Evolutionary conservation across 169 alveolate species (phyloP), one percentile per base, ranked within the genome.

Genomic region (Cryptosporidium felis): DNA sequence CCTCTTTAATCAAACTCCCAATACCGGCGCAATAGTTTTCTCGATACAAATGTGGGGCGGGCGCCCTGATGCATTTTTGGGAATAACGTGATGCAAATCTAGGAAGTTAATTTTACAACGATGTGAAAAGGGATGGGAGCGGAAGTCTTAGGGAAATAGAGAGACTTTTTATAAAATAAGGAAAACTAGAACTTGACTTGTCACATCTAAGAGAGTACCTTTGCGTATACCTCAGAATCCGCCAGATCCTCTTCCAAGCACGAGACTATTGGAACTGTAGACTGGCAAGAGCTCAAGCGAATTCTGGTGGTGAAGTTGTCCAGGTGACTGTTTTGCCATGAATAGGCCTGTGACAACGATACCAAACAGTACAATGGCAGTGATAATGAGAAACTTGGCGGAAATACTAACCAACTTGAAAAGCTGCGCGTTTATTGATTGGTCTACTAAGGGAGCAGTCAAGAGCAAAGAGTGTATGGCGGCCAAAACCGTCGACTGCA

Each of bases 391-490:
- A 4, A 61, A 61, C 26, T 61, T 61, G 18, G n/a, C 49, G n/a
- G 58, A 40, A 21, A 61, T 21, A 21, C 40, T 40, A 41, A 61
- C 23, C 23, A 61, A 18, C 49, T 61, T 41, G 40, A 0, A 36
- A 41, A 42, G 26, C 47, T 53, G 28, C 21, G 36, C 42, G 12
- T 74, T 74, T 32, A 74, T 46, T 10, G 28, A 40, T 16, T 32
- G 46, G 32, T 74, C 85, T 12, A 34, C 26, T 23, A 74, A 16
- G 6, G 85, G 85, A 18, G 85, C 85, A 10, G 85, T 51, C 23
- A 23, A 16, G 18, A 74, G 10, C 9, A 49, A 18, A 3, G 56
- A 12, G 45, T 53, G 67, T 5, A 74, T 32, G 9, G 40, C 26
- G n/a, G 74, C 45, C 26, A 74, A 30, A 51, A 53, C 59, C 23